Evolutionary conservation across 1,284 basidiomycete species (phyloP).

Genomic region (Irpex lacteus): DNA sequence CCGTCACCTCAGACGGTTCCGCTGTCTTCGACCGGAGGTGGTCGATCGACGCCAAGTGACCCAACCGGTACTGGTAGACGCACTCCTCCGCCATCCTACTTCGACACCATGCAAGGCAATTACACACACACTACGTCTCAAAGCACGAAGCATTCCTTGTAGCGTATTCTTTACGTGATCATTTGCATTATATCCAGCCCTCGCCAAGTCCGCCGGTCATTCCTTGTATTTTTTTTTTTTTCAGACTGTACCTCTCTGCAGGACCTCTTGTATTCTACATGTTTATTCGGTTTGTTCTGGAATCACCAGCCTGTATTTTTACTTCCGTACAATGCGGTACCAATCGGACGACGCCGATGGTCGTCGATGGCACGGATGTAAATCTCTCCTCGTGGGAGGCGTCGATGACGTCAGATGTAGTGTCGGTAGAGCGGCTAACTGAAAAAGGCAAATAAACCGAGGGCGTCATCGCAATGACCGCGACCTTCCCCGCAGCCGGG

Average conservation of each 20-base stretch:
- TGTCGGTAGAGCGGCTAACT: background rate
- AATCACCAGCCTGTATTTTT: too few species aligned
- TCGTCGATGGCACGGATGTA: background rate
- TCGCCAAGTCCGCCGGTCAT: background rate
- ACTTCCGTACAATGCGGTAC: too few species aligned
- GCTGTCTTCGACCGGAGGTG: background rate
- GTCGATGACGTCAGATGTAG: background rate
- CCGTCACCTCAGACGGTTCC: background rate
- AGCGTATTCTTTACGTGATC: background rate
- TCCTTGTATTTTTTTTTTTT: background rate
- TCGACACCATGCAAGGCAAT: slow-evolving; percentile 7
- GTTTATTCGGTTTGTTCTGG: too few species aligned
- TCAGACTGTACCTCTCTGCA: too few species aligned
- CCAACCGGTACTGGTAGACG: too few species aligned
- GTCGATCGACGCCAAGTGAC: too few species aligned
- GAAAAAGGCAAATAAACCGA: background rate
- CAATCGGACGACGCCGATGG: too few species aligned
- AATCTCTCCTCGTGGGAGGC: background rate
- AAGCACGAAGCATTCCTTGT: slow-evolving; percentile 4
- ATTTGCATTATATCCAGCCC: background rate
- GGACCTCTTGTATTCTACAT: too few species aligned
- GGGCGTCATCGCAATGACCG: background rate
- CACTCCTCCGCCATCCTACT: slow-evolving; percentile 7
- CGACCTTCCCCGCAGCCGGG: background rate
- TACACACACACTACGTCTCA: background rate